A percentile compares a stretch with the other conserved stretches of the same genome.
phyloP scores from a whole-genome alignment of 208 protist species.

The Acanthamoeba healyi region DNA sequence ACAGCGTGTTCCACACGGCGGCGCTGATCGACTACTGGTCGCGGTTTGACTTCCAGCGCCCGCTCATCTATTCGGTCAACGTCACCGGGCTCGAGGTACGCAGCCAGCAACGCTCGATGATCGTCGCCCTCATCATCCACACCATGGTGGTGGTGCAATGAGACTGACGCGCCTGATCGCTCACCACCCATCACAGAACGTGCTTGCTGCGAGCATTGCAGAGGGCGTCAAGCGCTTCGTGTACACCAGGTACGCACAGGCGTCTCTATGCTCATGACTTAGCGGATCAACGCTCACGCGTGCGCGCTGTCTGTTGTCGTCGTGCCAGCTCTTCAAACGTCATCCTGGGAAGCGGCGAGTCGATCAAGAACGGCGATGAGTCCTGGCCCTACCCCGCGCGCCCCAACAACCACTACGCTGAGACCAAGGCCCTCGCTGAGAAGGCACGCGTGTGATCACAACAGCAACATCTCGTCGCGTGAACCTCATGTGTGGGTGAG shows the following conservation, averaged over 20 bases:
- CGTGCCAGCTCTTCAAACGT: neutral
- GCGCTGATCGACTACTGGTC: conserved; percentile 56
- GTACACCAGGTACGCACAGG: conserved; percentile 23
- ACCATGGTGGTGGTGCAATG: no score
- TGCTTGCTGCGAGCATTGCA: neutral
- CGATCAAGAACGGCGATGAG: conserved; percentile 36
- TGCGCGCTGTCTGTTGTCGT: neutral
- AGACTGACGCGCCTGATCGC: no score
- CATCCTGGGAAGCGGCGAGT: neutral
- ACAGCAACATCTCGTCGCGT: neutral
- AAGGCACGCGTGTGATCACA: neutral
- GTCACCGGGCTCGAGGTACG: conserved; percentile 11
- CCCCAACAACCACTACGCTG: neutral
- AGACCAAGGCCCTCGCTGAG: conserved; percentile 37
- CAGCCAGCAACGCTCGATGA: no score
- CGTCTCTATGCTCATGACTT: no score
- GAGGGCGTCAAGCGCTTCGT: neutral
- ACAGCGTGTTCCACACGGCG: conserved; percentile 59
- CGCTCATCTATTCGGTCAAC: conserved; percentile 6
- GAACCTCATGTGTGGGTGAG: neutral
- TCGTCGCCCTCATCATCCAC: no score
- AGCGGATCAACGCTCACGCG: no score
- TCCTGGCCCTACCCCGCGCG: conserved; percentile 21
- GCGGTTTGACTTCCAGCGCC: neutral
- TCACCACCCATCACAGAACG: neutral